A percentile compares a stretch with the other conserved stretches of the same genome.
Evolutionary conservation across 1,139 yeast species (phyloP).

Genomic region (Kodamaea fungicola): DNA sequence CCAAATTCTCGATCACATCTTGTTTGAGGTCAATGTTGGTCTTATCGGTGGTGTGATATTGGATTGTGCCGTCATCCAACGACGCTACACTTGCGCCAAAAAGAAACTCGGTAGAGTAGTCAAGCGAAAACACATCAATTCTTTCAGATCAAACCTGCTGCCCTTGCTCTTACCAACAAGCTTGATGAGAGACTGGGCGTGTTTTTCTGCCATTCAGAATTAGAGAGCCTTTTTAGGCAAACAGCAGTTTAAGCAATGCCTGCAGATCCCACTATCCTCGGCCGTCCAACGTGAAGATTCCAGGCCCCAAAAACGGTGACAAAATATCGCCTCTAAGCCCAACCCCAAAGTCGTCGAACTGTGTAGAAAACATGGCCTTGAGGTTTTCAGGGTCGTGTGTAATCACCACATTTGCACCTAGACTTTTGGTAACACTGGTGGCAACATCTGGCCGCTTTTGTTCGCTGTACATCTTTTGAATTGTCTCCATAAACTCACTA

Average conservation of each 20-base stretch:
- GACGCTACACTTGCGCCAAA: constrained; percentile 34
- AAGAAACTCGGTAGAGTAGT: constrained; percentile 39
- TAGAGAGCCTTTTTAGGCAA: constrained; percentile 52
- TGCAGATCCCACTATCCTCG: constrained; percentile 57
- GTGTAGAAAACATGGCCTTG: constrained; percentile 38
- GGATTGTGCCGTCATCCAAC: constrained; percentile 29
- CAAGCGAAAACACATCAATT: constrained; percentile 38
- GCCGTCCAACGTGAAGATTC: constrained; percentile 55
- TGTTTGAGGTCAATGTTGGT: constrained; percentile 21
- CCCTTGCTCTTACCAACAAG: constrained; percentile 25
- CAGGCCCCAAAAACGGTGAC: constrained; percentile 49
- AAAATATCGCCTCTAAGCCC: constrained; percentile 46
- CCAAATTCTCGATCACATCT: constrained; percentile 30
- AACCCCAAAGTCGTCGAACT: constrained; percentile 49
- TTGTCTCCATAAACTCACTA: constrained; percentile 13
- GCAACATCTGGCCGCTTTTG: constrained; percentile 4
- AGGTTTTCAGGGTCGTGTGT: constrained; percentile 26
- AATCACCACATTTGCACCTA: constrained; percentile 11
- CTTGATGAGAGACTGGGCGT: constrained; percentile 36
- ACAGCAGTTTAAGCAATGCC: constrained; percentile 57
- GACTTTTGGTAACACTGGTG: constrained; percentile 12
- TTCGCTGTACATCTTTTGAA: constrained; percentile 5
- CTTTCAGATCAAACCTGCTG: constrained; percentile 32
- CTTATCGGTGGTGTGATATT: constrained; percentile 14
- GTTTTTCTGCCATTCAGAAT: constrained; percentile 47